Evolutionary conservation across 1,284 basidiomycete species (phyloP), one percentile per base, ranked within the genome.

Genomic region (Anthracocystis setariae): DNA sequence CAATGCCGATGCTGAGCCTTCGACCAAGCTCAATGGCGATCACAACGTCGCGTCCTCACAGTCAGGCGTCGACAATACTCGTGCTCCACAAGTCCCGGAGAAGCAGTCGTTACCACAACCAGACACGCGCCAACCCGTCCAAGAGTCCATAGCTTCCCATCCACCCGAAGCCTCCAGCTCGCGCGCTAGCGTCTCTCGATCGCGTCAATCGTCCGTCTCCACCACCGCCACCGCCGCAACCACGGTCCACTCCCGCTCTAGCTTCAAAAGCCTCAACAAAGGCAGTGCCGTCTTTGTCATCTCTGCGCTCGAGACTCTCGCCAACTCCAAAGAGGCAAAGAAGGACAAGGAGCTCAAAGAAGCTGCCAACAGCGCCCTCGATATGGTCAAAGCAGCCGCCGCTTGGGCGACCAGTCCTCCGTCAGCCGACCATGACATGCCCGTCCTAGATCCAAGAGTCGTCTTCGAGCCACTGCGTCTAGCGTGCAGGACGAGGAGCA

Each of bases 401-500:
- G 49, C 58, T 9, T 46, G 45, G 20, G 42, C 73, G 12, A 43
- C 78, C 17, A 46, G 61, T 7, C 38, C 48, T n/a, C 44, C 56
- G 4, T 33, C 59, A 35, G 47, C 51, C n/a, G 55, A 61, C 3
- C 51, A 54, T n/a, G 71, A 65, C 8, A 42, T 57, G 23, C 58
- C 72, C 17, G 67, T 78, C 38, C 43, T 82, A 29, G 81, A 82
- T 52, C 80, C 81, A 9, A 64, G 77, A 4, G 74, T 79, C 33
- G 78, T 82, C 47, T 82, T 82, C 43, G 81, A 82, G 52, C 81
- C 81, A 8, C 71, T 82, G 18, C 69, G 79, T 13, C 53, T 82
- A 8, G 80, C 81, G 12, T 81, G 79, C 66, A 61, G 59, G 33
- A 78, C 79, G 15, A 56, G 71, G 38, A 82, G 63, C 68, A 71